Percentiles rank a stretch among this genome's conserved stretches.
Conservation (phyloP, 208 protist species). For the Kentomonas sorsogonicus region DNA sequence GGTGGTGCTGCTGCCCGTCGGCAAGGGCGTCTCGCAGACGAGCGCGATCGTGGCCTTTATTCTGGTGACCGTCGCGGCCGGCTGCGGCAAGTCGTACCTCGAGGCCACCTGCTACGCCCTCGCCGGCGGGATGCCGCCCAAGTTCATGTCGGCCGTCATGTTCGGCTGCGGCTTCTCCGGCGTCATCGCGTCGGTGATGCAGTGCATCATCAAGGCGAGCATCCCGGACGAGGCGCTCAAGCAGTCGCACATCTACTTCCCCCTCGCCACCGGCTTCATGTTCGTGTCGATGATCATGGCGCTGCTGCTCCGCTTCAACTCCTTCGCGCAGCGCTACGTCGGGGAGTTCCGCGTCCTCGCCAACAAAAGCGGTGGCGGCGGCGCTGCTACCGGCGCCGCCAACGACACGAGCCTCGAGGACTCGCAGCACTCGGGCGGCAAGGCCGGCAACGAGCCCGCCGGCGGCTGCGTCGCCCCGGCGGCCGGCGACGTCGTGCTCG, state of each 20-base stretch:
- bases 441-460: conserved; percentile 5
- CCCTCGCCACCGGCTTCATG: conserved; percentile 56
- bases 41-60: conserved; percentile 70
- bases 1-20: conserved; percentile 45
- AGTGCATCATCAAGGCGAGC: conserved; percentile 67
- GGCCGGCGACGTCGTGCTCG: background rate
- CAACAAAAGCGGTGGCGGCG: background rate
- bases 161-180: conserved; percentile 56
- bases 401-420: conserved; percentile 16
- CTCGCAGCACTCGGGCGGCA: background rate
- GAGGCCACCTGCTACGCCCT: conserved; percentile 81
- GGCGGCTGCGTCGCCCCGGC: background rate
- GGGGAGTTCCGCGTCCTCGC: conserved; percentile 49
- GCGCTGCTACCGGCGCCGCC: conserved; percentile 8
- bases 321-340: conserved; percentile 64
- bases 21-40: conserved; percentile 26
- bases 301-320: conserved; percentile 41
- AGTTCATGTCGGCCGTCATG: conserved; percentile 73
- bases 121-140: conserved; percentile 65
- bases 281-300: conserved; percentile 35
- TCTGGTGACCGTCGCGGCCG: conserved; percentile 42
- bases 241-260: conserved; percentile 74
- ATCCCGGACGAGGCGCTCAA: conserved; percentile 41
- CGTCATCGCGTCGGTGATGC: conserved; percentile 57
- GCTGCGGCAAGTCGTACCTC: conserved; percentile 67